Evolutionary conservation across 345 rosid genomes (phyloP).

Genomic region (Euphorbia lathyris): DNA sequence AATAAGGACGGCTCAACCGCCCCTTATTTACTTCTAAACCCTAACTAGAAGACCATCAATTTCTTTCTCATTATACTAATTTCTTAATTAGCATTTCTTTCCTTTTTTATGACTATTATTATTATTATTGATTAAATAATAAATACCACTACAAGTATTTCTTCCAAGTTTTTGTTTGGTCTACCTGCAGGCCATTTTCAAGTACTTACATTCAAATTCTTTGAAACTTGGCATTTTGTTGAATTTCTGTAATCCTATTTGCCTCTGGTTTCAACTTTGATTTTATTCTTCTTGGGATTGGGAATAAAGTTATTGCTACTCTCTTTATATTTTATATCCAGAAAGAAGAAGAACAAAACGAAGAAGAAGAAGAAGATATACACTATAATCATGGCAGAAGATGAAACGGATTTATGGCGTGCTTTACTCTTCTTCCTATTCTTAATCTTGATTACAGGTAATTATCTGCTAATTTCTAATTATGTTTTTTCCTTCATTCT

Average conservation of each 20-base stretch:
- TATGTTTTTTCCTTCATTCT: not conserved
- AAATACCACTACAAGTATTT: not conserved
- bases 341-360: constrained; percentile 6
- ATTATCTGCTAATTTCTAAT: not conserved
- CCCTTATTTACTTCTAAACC: constrained; percentile 3
- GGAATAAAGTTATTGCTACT: not conserved
- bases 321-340: not conserved
- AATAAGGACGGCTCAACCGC: constrained; percentile 36
- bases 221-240: constrained; percentile 6
- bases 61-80: too few relatives aligned
- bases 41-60: too few relatives aligned
- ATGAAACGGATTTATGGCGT: constrained; percentile 32
- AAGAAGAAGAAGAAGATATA: not conserved
- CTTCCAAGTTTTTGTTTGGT: constrained; percentile 31
- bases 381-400: constrained; percentile 28
- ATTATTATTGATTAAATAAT: too few relatives aligned
- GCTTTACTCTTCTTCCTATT: constrained; percentile 22
- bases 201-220: constrained; percentile 20
- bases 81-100: not conserved
- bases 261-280: not conserved
- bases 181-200: constrained; percentile 17
- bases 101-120: too few relatives aligned
- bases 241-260: not conserved
- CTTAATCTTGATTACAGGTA: constrained; percentile 35
- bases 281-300: constrained; percentile 15